Evolutionary conservation across 2,329 filamentous ascomycete genomes (phyloP), one percentile per base, ranked within the genome.

Genomic region (Trichoderma gracile): DNA sequence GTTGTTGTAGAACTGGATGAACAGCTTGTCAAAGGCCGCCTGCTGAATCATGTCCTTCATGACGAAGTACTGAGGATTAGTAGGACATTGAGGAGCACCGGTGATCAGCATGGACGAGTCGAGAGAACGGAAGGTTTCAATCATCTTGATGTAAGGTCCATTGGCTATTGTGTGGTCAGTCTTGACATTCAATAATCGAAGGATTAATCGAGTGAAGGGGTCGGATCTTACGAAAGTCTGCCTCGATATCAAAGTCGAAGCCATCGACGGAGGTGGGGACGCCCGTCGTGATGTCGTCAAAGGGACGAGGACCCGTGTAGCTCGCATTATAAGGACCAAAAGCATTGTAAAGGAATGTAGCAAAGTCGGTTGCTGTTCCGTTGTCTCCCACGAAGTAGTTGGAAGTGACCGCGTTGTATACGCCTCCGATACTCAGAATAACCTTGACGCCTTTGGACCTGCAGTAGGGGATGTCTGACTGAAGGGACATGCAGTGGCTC

Each of bases 1-100:
- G 70, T 82, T 82, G 75, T 82, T 81, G 74, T 81, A 82, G 71
- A 82, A 83, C 72, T 82, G 80, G 57, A 83, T 71, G 69, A 79
- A 81, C 46, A 80, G 71, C 15, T 77, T 74, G 27, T 80, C 78
- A 66, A 83, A 79, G 50, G 76, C 70, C 47, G 76, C 73, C 60
- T 77, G 70, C 12, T 76, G 72, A 45, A 82, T 77, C 67, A 80
- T 70, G 6, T 74, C 71, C 60, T 74, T 71, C 71, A 79, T 73
- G 60, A 74, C 68, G 58, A 75, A 75, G 53, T 68, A 73, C 1
- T 52, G 9, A 5, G 68, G 27, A 9, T 63, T 55, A 33, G 72
- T 72, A 23, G 76, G 75, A 69, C 81, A 83, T 67, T 83, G 78
- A 23, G 81, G 81, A 30, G 80, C 79, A 63, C 74, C 80, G 6